Conservation (phyloP, 1,139 yeast genomes). For the Saccharomyces hybrid region DNA sequence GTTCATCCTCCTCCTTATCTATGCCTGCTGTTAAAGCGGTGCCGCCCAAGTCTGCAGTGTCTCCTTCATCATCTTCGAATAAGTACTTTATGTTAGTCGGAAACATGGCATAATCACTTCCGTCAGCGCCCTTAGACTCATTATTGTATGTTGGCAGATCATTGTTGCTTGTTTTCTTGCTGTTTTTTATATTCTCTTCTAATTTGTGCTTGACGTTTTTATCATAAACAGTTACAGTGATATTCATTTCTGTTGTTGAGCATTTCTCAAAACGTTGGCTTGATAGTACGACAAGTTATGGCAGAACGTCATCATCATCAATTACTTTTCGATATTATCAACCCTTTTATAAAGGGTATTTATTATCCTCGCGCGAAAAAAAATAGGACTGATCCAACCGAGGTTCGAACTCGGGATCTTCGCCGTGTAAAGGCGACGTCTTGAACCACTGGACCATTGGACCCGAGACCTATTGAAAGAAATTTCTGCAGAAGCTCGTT, state of each 20-base stretch:
- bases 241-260: slow-evolving; percentile 6
- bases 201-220: slow-evolving; percentile 11
- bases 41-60: slow-evolving; percentile 2
- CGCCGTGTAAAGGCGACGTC: slow-evolving; percentile 37
- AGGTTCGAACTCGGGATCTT: slow-evolving; percentile 35
- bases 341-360: not conserved
- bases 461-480: not conserved
- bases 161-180: not conserved
- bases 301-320: not conserved
- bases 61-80: slow-evolving; percentile 28
- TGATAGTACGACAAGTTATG: not conserved
- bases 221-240: slow-evolving; percentile 13
- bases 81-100: slow-evolving; percentile 27
- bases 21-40: not conserved
- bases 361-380: too few species aligned
- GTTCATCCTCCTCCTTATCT: slow-evolving; percentile 11
- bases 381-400: slow-evolving; percentile 27
- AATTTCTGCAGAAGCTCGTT: not conserved
- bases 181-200: not conserved
- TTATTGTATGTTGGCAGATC: slow-evolving; percentile 5
- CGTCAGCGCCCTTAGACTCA: slow-evolving; percentile 7
- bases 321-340: not conserved
- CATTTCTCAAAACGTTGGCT: slow-evolving; percentile 4
- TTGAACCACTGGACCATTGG: slow-evolving; percentile 32
- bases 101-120: slow-evolving; percentile 15